These are phyloP conservation scores for Ziziphus jujuba DNA, from an alignment of 306 rosid genomes.

Conservation along the genomic window DNA sequence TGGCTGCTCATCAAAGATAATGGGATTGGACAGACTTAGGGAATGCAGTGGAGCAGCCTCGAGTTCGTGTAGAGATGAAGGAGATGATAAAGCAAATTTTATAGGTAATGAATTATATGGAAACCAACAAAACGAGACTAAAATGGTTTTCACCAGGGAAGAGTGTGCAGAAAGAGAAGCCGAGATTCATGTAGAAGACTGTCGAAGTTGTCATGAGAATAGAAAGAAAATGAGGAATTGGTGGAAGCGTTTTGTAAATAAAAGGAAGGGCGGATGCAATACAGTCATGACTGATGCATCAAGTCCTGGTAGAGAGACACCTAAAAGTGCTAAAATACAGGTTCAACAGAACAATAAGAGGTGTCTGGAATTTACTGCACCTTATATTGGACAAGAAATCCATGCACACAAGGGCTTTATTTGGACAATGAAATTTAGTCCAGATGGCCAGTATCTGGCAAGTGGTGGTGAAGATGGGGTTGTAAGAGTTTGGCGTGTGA, in stretches of 20 bases:
- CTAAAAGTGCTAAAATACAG: slow-evolving; percentile 33
- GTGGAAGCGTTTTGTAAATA: slow-evolving; percentile 56
- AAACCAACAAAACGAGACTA: slow-evolving; percentile 16
- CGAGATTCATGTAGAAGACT: slow-evolving; percentile 34
- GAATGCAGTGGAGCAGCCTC: slow-evolving; percentile 47
- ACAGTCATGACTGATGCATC: slow-evolving; percentile 19
- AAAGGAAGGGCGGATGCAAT: slow-evolving; percentile 22
- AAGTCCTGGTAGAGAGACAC: slow-evolving; percentile 21
- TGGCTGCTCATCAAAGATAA: slow-evolving; percentile 25
- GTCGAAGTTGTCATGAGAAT: slow-evolving; percentile 21
- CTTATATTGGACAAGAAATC: slow-evolving; percentile 69
- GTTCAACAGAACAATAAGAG: slow-evolving; percentile 54
- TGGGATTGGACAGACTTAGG: slow-evolving; percentile 44
- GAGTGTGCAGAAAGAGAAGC: slow-evolving; percentile 15
- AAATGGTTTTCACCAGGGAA: slow-evolving; percentile 20
- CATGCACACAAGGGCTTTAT: slow-evolving; percentile 75
- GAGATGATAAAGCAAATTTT: slow-evolving; percentile 13
- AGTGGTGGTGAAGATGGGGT: slow-evolving; percentile 96
- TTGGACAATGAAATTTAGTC: slow-evolving; percentile 91
- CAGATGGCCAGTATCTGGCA: slow-evolving; percentile 72
- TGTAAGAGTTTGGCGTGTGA: slow-evolving; percentile 67
- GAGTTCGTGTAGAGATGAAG: slow-evolving; percentile 27
- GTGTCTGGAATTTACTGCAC: slow-evolving; percentile 64
- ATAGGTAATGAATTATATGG: slow-evolving; percentile 22
- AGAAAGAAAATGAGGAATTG: slow-evolving; percentile 45